These are phyloP conservation scores for Penicillium expansum DNA, from an alignment of 2,329 filamentous ascomycete genomes.

Conservation along the genomic window DNA sequence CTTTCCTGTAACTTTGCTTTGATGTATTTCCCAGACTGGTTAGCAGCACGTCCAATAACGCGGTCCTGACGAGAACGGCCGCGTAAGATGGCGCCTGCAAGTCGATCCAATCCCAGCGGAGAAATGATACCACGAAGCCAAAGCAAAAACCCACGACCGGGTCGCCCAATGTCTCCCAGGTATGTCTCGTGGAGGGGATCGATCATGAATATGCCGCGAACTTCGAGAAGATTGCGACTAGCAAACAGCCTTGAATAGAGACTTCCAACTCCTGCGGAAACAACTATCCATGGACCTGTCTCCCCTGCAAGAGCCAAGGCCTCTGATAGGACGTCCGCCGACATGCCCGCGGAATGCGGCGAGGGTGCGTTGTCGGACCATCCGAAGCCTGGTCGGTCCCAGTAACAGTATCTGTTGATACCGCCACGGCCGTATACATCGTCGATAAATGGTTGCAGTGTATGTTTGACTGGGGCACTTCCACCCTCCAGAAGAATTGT, in stretches of 20 bases:
- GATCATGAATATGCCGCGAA: slow-evolving; percentile 78
- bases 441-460: slow-evolving; percentile 76
- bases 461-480: slow-evolving; percentile 73
- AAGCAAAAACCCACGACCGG: slow-evolving; percentile 73
- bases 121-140: slow-evolving; percentile 85
- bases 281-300: slow-evolving; percentile 81
- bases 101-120: slow-evolving; percentile 78
- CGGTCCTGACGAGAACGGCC: slow-evolving; percentile 79
- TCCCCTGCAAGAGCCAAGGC: slow-evolving; percentile 77
- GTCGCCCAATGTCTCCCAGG: slow-evolving; percentile 62
- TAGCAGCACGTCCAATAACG: slow-evolving; percentile 74
- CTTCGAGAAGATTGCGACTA: slow-evolving; percentile 70
- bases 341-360: slow-evolving; percentile 88
- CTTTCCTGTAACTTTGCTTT: slow-evolving; percentile 93
- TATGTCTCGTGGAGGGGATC: slow-evolving; percentile 89
- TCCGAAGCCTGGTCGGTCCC: slow-evolving; percentile 83
- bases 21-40: slow-evolving; percentile 78
- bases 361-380: slow-evolving; percentile 92
- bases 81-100: slow-evolving; percentile 76
- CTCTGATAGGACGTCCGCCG: slow-evolving; percentile 84
- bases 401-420: slow-evolving; percentile 89
- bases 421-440: slow-evolving; percentile 73
- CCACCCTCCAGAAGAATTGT: slow-evolving; percentile 86
- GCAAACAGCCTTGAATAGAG: slow-evolving; percentile 91
- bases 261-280: slow-evolving; percentile 81